Base-by-base conservation (phyloP, 2,329 filamentous ascomycete species). In the Diaporthe batatas region DNA sequence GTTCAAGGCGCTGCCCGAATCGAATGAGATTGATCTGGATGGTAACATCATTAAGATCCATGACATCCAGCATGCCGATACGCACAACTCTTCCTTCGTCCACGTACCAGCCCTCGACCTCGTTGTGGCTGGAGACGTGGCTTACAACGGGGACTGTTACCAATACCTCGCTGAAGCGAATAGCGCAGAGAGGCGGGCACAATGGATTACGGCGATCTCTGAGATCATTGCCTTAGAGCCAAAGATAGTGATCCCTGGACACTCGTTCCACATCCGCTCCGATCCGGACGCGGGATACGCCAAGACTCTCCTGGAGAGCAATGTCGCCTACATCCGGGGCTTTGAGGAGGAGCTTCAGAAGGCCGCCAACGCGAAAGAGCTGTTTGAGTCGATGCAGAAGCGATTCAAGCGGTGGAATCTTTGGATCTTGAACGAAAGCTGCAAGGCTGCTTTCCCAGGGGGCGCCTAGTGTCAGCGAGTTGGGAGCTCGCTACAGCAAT, bases 71-170 rank as follows among this genome's bases (percentile, higher is more conserved):
- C 29, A 69, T 16, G 32, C 34, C 3, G 65, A 57, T 23, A 69
- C 65, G 49, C 65, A 69, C 14, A 21, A 29, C 34, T 42, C 49
- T 21, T 69, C 65, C 21, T 69, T 32, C 51, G 53, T 44, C 18
- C 65, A 69, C 34, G 65, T 69, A 10, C 65, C 49, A 0, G 65
- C 25, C 25, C 49, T 69, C 25, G 49, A 34, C 32, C 51, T 69
- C 8, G 51, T 69, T 3, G 65, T 69, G 34, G 49, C 65, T 2
- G 65, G 65, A 12, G 65, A 69, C 34, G 36, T 69, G 3, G 65
- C 29, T 1, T 69, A 69, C 51, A 69, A 69, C 32, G 65, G 65
- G 6, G 65, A 69, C 34, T 69, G 65, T 23, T 18, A 57, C 7
- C 65, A 69, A 6, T 57, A 57, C 49, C 23, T 69, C 11, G 65